phyloP scores from a whole-genome alignment of 208 protist species.

The Leishmania mexicana region DNA sequence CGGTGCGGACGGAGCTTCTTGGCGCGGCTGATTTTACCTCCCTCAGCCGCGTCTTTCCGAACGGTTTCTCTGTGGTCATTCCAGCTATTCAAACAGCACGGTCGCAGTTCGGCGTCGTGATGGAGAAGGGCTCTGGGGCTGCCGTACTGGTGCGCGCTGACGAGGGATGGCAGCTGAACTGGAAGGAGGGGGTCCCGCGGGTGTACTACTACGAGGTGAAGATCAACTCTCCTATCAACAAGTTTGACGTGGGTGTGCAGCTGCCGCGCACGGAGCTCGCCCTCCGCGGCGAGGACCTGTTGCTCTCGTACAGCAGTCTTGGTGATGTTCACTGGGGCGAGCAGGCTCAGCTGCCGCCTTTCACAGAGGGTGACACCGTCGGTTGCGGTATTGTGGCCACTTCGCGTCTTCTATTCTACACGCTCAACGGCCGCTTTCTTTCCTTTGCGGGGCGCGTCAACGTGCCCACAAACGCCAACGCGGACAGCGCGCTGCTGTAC shows the following conservation, averaged over 20 bases:
- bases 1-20: constrained; percentile 54
- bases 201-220: constrained; percentile 91
- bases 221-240: constrained; percentile 41
- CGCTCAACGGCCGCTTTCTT: constrained; percentile 84
- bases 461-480: constrained; percentile 32
- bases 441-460: constrained; percentile 55
- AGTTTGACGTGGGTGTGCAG: constrained; percentile 48
- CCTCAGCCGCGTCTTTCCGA: constrained; percentile 75
- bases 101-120: constrained; percentile 60
- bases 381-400: constrained; percentile 82
- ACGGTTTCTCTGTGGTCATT: constrained; percentile 84
- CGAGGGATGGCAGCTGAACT: constrained; percentile 78
- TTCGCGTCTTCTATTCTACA: constrained; percentile 81
- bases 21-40: constrained; percentile 65
- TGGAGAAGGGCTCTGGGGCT: constrained; percentile 63
- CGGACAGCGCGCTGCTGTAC: constrained; percentile 45
- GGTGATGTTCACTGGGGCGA: constrained; percentile 53
- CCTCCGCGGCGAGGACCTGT: constrained; percentile 38
- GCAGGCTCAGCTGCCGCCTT: constrained; percentile 47
- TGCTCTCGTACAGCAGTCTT: constrained; percentile 69
- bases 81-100: constrained; percentile 63
- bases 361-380: constrained; percentile 73
- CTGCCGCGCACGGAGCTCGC: constrained; percentile 25
- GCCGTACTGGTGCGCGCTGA: constrained; percentile 79
- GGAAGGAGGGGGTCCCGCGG: constrained; percentile 72